Evolutionary conservation across 2,329 filamentous ascomycete genomes (phyloP), one percentile per base, ranked within the genome.

Genomic region (Verticillium longisporum): DNA sequence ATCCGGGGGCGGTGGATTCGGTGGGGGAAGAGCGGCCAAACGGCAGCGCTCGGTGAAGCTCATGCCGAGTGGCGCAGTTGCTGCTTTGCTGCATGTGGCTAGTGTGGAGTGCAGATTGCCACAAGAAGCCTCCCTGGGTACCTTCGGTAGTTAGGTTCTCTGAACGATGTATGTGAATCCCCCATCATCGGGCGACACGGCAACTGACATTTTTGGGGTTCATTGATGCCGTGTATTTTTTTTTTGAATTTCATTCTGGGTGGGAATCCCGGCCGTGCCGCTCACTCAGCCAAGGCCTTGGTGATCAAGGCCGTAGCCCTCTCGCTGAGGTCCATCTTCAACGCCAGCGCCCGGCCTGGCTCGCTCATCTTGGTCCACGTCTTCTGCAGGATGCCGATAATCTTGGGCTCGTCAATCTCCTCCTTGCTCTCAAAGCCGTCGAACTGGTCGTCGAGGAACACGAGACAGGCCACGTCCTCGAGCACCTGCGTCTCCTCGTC

Each of bases 381-480:
- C 82, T 91, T 91, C 67, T 78, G 77, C 71, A 92, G 71, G 65
- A 92, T 91, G 18, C 75, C 77, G 21, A 94, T 72, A 62, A 92
- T 86, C 80, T 95, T 96, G 58, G 86, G 88, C 75, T 94, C 90
- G 69, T 92, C 89, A 15, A 81, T 71, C 60, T 87, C 82, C 33
- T 84, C 81, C 70, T 82, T 80, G 66, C 73, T 80, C 78, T 91
- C 88, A 74, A 95, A 96, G 58, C 83, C 84, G 68, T 93, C 91
- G 65, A 96, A 89, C 71, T 95, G 90, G 71, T 94, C 91, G 71
- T 95, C 91, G 66, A 96, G 75, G 72, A 96, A 96, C 33, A 96
- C 91, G 60, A 96, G 76, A 71, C 91, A 96, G 3, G 92, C 92
- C 56, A 92, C 89, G 75, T 96, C 92, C 77, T 96, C 92, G 63